Conservation (phyloP, 140 eudicot species). For the Stevia rebaudiana region DNA sequence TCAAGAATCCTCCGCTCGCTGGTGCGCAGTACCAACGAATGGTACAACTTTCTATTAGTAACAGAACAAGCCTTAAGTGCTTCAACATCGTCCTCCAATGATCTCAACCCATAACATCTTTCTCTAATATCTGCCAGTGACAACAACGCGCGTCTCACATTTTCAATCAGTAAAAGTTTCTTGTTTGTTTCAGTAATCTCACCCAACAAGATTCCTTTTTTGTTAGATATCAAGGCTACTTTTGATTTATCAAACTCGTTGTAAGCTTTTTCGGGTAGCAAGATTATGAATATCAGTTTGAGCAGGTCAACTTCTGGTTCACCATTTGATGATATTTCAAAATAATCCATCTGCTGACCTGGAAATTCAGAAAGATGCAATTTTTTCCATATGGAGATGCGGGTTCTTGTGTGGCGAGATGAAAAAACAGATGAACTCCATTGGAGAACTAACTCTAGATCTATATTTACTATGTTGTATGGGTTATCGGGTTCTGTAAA, state of each 20-base stretch:
- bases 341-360: constrained; percentile 57
- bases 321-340: constrained; percentile 76
- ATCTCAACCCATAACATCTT: constrained; percentile 43
- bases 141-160: constrained; percentile 51
- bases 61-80: constrained; percentile 30
- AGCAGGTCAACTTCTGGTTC: constrained; percentile 82
- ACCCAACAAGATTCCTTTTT: constrained; percentile 15
- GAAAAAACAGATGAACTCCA: constrained; percentile 78
- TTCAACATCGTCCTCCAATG: constrained; percentile 55
- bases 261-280: constrained; percentile 51
- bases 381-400: constrained; percentile 64
- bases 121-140: constrained; percentile 66
- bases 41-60: constrained; percentile 52
- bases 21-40: constrained; percentile 58
- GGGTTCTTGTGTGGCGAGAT: constrained; percentile 52
- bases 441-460: constrained; percentile 56
- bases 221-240: constrained; percentile 10
- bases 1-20: constrained; percentile 72
- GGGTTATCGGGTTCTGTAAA: constrained; percentile 78
- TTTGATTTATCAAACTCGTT: constrained; percentile 35
- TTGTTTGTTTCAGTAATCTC: constrained; percentile 35
- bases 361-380: constrained; percentile 45
- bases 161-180: constrained; percentile 40
- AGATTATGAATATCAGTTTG: constrained; percentile 51
- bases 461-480: constrained; percentile 75